Base-by-base conservation (phyloP, 2,329 filamentous ascomycete genomes). In the Trichothecium sympodiale region DNA sequence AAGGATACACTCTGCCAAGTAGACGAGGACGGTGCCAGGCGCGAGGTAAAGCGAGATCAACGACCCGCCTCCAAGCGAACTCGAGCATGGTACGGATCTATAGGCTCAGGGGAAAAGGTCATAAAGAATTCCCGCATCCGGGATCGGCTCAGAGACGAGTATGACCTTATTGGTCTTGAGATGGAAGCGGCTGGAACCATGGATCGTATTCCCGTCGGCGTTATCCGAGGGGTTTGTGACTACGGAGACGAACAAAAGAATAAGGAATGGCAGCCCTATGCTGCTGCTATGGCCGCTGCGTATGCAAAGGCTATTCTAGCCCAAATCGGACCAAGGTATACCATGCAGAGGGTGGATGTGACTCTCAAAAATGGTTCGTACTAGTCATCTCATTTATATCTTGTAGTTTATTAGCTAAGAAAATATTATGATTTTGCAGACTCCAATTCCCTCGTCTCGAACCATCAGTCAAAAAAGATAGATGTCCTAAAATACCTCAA, bases 81-180 rank as follows among this genome's bases (percentile, higher is more conserved):
- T 8, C 41, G 37, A 33, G 49, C 57, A 1, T 60, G 54, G 54
- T 59, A 58, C 29, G 55, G 54, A 0, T 31, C 43, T 1, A 51
- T 55, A 3, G 54, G 50, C 3, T 55, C 53, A 1, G 51, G 51
- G 0, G 47, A 52, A 3, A 52, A 45, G 36, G 31, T 53, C 15
- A 48, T 53, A 43, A 47, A 48, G 34, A 47, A 54, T 29, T 39
- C 45, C 2, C 31, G 15, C 8, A 44, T 43, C 15, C 33, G 51
- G 9, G 40, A 56, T 17, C 20, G 43, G 7, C 33, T 55, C 8
- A 42, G 44, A 35, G 46, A 54, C n/a, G 41, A 39, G 5, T 47
- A 51, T 33, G 39, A 42, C 10, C 13, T 56, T 15, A 54, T 56
- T 15, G 50, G 48, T 2, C 38, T 56, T 4, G 52, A 57, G 35